Base-by-base conservation (phyloP, 2,329 filamentous ascomycete genomes). In the Fusarium pininemorale region DNA sequence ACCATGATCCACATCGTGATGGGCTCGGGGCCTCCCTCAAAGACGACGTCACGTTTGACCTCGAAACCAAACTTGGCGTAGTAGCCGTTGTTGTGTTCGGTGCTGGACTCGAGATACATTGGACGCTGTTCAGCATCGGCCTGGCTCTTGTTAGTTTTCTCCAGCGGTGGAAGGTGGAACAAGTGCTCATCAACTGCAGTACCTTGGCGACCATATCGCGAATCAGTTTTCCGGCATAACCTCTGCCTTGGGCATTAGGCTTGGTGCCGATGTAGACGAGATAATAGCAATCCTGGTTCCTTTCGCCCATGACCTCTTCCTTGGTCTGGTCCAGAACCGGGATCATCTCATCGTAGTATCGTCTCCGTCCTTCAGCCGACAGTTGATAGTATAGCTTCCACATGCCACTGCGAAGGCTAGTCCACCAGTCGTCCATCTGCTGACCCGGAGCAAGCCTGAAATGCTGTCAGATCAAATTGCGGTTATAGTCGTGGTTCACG, bases 201-300 rank as follows among this genome's bases (percentile, higher is more conserved):
- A 91, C 91, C 85, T 87, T 86, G 50, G 82, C 83, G 59, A 91
- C 90, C 83, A 94, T 91, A 79, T 93, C 86, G 80, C 91, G 87
- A 73, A 96, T 90, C 71, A 95, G 86, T 83, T 90, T 91, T 75
- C 87, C 87, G 22, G 90, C 93, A 81, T 94, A 94, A 16, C 94
- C 94, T 76, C 91, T 91, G 54, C 93, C 90, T 69, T 92, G 89
- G 9, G 91, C 90, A 70, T 86, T 87, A 39, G 92, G 90, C 81
- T 91, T 92, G 57, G 93, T 95, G 71, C 94, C 94, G 70, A 97
- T 86, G 82, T 96, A 96, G 54, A 95, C 93, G 62, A 97, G 90
- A 81, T 96, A 96, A 87, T 93, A 96, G 79, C 89, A 91, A 69
- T 92, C 86, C 75, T 86, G 81, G 79, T 94, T 91, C 57, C 90